A percentile compares a stretch with the other conserved stretches of the same genome.
These are phyloP conservation scores for Ophiognomonia clavigignenti-juglandacearum DNA, from an alignment of 2,329 filamentous ascomycete genomes.

Conservation along the genomic window DNA sequence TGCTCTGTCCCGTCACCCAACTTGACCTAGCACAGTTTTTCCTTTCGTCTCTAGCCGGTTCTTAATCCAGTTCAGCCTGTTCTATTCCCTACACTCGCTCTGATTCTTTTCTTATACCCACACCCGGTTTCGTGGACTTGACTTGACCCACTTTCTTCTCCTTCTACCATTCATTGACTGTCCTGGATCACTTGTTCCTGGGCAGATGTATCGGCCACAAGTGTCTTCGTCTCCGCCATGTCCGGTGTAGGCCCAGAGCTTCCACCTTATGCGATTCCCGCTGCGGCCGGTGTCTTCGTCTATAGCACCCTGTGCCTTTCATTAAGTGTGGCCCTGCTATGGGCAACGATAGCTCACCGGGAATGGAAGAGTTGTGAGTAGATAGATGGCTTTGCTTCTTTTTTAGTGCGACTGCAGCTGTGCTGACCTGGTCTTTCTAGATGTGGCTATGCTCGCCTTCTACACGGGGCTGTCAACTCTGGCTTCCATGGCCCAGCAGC, in stretches of 20 bases:
- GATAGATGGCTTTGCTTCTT: background rate
- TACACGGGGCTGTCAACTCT: conserved; percentile 31
- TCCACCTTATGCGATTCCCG: conserved; percentile 9
- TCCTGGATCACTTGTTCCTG: background rate
- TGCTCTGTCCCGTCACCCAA: background rate
- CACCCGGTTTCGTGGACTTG: background rate
- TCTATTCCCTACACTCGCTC: background rate
- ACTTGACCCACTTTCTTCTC: conserved; percentile 1
- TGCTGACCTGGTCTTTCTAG: conserved; percentile 22
- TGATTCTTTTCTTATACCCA: background rate
- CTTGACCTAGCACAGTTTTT: background rate
- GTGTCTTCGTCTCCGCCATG: conserved; percentile 6
- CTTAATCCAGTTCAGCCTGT: background rate
- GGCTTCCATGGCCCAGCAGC: conserved; percentile 36
- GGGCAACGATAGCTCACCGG: conserved; percentile 12
- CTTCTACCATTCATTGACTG: no score
- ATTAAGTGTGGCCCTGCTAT: conserved; percentile 8
- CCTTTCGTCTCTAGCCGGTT: background rate
- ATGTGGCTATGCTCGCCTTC: conserved; percentile 34
- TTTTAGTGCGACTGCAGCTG: background rate
- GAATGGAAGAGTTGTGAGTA: conserved; percentile 38
- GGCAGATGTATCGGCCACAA: conserved; percentile 4
- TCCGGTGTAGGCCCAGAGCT: conserved; percentile 9
- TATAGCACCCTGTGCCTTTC: conserved; percentile 12
- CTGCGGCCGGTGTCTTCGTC: conserved; percentile 12